Percentiles rank a stretch among this genome's conserved stretches.
phyloP scores from a whole-genome alignment of 495 filamentous ascomycete species.

The Penicillium manginii region DNA sequence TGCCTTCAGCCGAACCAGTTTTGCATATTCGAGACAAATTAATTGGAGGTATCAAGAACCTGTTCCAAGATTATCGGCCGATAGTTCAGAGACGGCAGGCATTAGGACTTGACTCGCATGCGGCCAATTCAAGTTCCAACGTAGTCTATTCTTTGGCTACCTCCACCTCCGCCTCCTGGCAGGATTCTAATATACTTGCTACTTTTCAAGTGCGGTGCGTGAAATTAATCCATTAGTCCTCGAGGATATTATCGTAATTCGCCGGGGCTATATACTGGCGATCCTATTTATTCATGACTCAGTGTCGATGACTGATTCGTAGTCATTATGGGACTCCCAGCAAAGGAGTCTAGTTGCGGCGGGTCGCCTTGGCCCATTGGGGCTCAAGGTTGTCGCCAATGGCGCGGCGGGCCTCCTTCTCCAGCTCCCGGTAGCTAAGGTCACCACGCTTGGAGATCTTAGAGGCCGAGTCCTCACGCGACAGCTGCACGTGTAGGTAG shows the following conservation, averaged over 20 bases:
- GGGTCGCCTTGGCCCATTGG: slow-evolving; percentile 11
- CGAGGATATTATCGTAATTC: slow-evolving; percentile 1
- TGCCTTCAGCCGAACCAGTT: background rate
- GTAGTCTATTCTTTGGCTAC: too few species aligned
- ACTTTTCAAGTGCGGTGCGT: background rate
- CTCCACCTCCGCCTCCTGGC: too few species aligned
- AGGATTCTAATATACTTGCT: background rate
- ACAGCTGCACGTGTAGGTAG: slow-evolving; percentile 51
- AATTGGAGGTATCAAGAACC: background rate
- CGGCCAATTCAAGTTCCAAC: too few species aligned
- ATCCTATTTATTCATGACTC: background rate
- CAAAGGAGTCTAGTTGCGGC: background rate
- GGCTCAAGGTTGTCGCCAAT: slow-evolving; percentile 42
- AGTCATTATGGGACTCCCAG: background rate
- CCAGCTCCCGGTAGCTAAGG: slow-evolving; percentile 27
- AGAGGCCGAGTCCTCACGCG: slow-evolving; percentile 38
- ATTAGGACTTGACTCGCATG: too few species aligned
- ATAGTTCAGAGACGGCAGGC: background rate
- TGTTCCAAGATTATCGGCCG: background rate
- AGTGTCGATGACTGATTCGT: background rate
- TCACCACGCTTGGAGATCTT: slow-evolving; percentile 36
- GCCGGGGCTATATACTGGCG: background rate
- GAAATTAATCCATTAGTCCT: slow-evolving; percentile 5
- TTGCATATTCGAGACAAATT: background rate
- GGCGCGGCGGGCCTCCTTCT: slow-evolving; percentile 32